Base-by-base conservation (phyloP, 2,329 filamentous ascomycete genomes). In the Aspergillus latus region DNA sequence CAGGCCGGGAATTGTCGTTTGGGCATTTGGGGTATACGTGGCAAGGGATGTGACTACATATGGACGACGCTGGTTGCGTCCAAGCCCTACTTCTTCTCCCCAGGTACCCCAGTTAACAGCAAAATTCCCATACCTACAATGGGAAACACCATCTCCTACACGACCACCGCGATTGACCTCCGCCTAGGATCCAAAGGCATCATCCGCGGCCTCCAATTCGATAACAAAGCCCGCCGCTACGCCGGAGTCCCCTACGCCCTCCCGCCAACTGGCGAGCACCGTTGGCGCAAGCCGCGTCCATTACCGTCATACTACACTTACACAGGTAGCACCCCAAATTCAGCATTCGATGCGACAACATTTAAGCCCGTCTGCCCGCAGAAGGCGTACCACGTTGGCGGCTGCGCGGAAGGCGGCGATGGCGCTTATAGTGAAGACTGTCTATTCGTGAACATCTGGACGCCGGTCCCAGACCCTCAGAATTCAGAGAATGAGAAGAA, bases 361-460 rank as follows among this genome's bases (percentile, higher is more conserved):
- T 77, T 74, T 57, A 66, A 67, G 1, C 61, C 71, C 0, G 66
- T 78, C 1, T 79, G 76, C 53, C 74, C 74, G 3, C 77, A 42
- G 10, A 42, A 61, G 62, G n/a, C 53, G 59, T 13, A 28, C 42
- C 1, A 55, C 64, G 3, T 52, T 62, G 4, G 64, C n/a, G 15
- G 39, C 7, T 9, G 16, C n/a, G n/a, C n/a, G 5, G 39, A 21
- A 42, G 39, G 16, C 7, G 39, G 39, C n/a, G n/a, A 21, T 13
- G 39, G 39, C 3, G 52, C 52, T 5, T 75, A 74, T 54, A 70
- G 70, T 13, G 80, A 82, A 57, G 80, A 82, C 63, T 82, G 80
- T 45, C 66, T 82, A 42, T 75, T 75, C 40, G 68, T 78, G 44
- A 82, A 82, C 52, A 73, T 82, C 57, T 82, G 77, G 77, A 74